Evolutionary conservation across 768 basidiomycete genomes (phyloP), one percentile per base, ranked within the genome.

Genomic region (Suillus cothurnatus): DNA sequence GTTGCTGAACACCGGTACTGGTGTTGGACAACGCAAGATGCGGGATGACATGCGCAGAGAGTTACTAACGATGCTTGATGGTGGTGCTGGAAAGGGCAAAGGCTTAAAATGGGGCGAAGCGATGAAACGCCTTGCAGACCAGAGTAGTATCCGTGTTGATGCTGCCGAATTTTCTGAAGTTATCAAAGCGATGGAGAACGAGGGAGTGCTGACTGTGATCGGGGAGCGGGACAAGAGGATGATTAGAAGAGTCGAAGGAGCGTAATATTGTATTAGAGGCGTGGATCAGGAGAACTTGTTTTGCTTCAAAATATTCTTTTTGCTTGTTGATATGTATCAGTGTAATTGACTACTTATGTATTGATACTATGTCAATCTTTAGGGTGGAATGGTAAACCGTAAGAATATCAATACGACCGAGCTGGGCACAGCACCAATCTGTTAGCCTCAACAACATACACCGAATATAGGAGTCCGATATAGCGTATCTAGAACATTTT

Each of bases 1-100:
- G 62, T 76, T 99, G 73, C 84, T 99, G 70, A 96, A 95, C 74
- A 96, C 95, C 3, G 97, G 97, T 2, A 94, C 95, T 4, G 94
- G 93, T 2, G 83, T 87, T 61, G 92, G 95, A 31, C 92, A 96
- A 79, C 82, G 95, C 69, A 90, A 89, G 75, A 72, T 97, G 77
- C 85, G 89, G 53, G 93, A 92, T n/a, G 96, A 97, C 76, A 89
- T 99, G 85, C 87, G 91, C 70, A 88, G 85, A 71, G 97, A 94
- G 72, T 78, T 98, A 15, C 71, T 94, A 70, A 80, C 74, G 31
- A 78, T 94, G 69, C 76, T 95, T 65, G 88, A 90, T 45, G 65
- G 71, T 11, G 83, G 83, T 12, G 82, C 80, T 2, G 79, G 80
- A 31, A 84, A 87, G 64, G 80, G 76, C 58, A 78, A 83, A 39